Conservation (phyloP, 225 moss, liverwort and hornwort genomes). For the Lunularia cruciata region DNA sequence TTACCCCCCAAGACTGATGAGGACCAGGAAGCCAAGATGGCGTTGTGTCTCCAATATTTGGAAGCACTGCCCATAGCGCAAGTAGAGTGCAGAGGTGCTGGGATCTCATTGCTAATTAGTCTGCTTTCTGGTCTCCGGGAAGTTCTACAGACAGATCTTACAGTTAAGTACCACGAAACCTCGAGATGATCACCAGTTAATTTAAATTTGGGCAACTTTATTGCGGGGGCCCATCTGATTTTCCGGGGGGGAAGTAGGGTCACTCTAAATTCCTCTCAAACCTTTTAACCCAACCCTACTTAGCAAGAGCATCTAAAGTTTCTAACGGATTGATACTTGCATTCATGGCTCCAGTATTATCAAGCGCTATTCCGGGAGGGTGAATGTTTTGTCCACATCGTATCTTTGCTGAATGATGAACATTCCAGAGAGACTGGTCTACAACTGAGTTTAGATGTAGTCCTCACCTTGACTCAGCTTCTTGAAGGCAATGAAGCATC, state of each 20-base stretch:
- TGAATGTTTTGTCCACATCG: conserved; percentile 83
- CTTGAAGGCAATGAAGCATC: conserved; percentile 75
- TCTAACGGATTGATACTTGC: no score
- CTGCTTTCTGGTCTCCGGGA: conserved; percentile 72
- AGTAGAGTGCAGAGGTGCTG: conserved; percentile 58
- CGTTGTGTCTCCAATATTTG: conserved; percentile 67
- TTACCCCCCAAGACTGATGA: conserved; percentile 64
- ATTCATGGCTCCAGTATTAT: conserved; percentile 56
- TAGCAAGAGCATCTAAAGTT: conserved; percentile 17
- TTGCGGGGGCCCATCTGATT: no score
- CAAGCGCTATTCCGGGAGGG: conserved; percentile 78
- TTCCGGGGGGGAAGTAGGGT: no score
- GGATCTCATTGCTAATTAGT: conserved; percentile 63
- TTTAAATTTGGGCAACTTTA: no score
- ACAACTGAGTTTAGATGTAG: conserved; percentile 68
- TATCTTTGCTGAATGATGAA: conserved; percentile 72
- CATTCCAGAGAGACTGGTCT: conserved; percentile 64
- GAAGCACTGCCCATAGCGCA: conserved; percentile 74
- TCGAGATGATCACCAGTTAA: no score
- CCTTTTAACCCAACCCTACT: no score
- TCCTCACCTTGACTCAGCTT: conserved; percentile 67
- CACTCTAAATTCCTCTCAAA: no score
- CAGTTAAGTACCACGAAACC: conserved; percentile 34
- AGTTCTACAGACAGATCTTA: conserved; percentile 65
- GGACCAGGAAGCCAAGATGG: conserved; percentile 76